Conservation (phyloP, 2,329 filamentous ascomycete species). For the Raffaelea albimanens region DNA sequence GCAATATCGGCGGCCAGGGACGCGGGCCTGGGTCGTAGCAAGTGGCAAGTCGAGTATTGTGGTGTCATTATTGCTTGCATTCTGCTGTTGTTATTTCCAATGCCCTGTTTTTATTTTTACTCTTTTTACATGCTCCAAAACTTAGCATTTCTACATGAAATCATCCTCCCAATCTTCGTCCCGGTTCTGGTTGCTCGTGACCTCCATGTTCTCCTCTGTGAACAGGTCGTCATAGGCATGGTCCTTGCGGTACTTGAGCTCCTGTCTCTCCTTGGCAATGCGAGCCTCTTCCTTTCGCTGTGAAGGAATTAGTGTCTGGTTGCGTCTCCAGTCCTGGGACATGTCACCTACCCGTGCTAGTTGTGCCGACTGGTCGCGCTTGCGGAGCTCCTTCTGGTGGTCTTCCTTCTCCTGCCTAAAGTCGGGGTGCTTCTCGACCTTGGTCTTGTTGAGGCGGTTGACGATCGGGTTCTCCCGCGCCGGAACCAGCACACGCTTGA, state of each 20-base stretch:
- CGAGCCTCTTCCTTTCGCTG: slow-evolving; percentile 69
- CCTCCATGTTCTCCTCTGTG: slow-evolving; percentile 68
- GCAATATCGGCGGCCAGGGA: slow-evolving; percentile 38
- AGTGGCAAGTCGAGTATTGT: too few species aligned
- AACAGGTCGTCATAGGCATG: slow-evolving; percentile 95
- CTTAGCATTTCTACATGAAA: slow-evolving; percentile 59
- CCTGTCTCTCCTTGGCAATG: slow-evolving; percentile 69
- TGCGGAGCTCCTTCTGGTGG: slow-evolving; percentile 59
- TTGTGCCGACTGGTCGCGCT: slow-evolving; percentile 55
- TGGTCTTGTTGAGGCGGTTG: slow-evolving; percentile 98
- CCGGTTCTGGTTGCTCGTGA: slow-evolving; percentile 77
- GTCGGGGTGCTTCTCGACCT: slow-evolving; percentile 78
- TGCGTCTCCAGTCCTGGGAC: too few species aligned
- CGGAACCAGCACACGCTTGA: slow-evolving; percentile 71
- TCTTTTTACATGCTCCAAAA: neutral
- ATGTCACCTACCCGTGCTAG: slow-evolving; percentile 46
- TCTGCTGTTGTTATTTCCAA: too few species aligned
- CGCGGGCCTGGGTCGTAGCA: slow-evolving; percentile 11
- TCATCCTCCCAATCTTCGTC: slow-evolving; percentile 74
- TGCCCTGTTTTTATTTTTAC: too few species aligned
- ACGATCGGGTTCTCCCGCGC: slow-evolving; percentile 81
- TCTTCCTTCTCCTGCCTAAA: slow-evolving; percentile 75
- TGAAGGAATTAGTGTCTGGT: too few species aligned
- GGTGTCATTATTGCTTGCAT: too few species aligned
- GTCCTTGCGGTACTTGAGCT: slow-evolving; percentile 92